Evolutionary conservation across 2,329 filamentous ascomycete species (phyloP).

Genomic region (Curvularia verruculosa): DNA sequence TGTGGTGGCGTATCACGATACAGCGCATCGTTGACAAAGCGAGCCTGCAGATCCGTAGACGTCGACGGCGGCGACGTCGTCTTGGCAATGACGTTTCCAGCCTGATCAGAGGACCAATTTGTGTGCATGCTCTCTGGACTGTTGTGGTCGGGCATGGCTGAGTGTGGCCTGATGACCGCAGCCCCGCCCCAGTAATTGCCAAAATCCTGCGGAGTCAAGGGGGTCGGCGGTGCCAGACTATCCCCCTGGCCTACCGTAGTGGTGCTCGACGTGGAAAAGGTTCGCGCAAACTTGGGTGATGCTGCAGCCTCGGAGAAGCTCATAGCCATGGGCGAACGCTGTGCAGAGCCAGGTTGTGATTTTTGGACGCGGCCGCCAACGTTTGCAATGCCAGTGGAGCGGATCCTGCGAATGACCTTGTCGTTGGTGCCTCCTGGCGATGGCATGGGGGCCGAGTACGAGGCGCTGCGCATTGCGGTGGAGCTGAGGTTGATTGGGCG

Average conservation of each 20-base stretch:
- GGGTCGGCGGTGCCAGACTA: conserved; percentile 56
- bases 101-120: conserved; percentile 48
- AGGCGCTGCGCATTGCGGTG: conserved; percentile 50
- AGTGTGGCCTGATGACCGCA: conserved; percentile 36
- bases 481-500: conserved; percentile 50
- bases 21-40: conserved; percentile 40
- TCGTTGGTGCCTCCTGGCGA: conserved; percentile 49
- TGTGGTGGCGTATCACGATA: conserved; percentile 58
- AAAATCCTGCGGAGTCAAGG: conserved; percentile 52
- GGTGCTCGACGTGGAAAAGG: conserved; percentile 47
- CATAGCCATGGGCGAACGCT: conserved; percentile 55
- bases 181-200: conserved; percentile 52
- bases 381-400: conserved; percentile 54
- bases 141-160: conserved; percentile 45
- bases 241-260: conserved; percentile 45
- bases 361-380: conserved; percentile 56
- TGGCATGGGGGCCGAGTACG: conserved; percentile 50
- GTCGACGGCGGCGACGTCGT: conserved; percentile 55
- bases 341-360: conserved; percentile 51
- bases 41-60: conserved; percentile 46
- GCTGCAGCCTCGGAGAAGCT: conserved; percentile 56
- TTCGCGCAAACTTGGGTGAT: conserved; percentile 53
- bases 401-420: conserved; percentile 54
- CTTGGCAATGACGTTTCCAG: conserved; percentile 38
- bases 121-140: conserved; percentile 49